Evolutionary conservation across 2,329 filamentous ascomycete species (phyloP).

Genomic region (Colletotrichum cuscutae): DNA sequence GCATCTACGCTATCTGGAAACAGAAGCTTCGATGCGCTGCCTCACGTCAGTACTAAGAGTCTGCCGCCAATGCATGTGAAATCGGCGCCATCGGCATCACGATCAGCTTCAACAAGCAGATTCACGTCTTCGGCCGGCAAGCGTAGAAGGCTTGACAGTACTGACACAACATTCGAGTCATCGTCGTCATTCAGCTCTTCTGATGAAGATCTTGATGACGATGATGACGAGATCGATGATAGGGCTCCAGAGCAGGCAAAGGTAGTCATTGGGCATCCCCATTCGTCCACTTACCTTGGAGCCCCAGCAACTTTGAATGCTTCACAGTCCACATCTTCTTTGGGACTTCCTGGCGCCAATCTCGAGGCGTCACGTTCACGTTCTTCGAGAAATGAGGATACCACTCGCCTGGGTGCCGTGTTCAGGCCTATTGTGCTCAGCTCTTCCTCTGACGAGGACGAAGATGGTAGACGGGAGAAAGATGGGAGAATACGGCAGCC

Average conservation of each 20-base stretch:
- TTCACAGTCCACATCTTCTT: not conserved
- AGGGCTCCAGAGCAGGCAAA: not conserved
- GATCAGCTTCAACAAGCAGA: not conserved
- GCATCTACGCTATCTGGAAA: not conserved
- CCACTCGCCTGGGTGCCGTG: not conserved
- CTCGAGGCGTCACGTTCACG: not conserved
- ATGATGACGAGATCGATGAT: not conserved
- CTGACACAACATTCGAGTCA: not conserved
- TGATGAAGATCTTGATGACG: not conserved
- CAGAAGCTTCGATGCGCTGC: slow-evolving; percentile 2
- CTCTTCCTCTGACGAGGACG: slow-evolving; percentile 1
- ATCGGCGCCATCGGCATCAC: not conserved
- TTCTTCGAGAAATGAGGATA: not conserved
- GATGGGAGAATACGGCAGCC: not conserved
- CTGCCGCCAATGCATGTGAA: slow-evolving; percentile 11
- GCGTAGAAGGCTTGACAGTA: not conserved
- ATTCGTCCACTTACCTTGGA: not conserved
- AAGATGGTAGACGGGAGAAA: not conserved
- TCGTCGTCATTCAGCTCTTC: not conserved
- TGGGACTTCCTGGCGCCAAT: not conserved
- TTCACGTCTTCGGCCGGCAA: not conserved
- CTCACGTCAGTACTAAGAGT: not conserved
- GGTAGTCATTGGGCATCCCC: not conserved
- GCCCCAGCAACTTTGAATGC: not conserved
- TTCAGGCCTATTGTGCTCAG: not conserved